Conservation (phyloP, 139 green algal genomes). For the Ulvella scutata region DNA sequence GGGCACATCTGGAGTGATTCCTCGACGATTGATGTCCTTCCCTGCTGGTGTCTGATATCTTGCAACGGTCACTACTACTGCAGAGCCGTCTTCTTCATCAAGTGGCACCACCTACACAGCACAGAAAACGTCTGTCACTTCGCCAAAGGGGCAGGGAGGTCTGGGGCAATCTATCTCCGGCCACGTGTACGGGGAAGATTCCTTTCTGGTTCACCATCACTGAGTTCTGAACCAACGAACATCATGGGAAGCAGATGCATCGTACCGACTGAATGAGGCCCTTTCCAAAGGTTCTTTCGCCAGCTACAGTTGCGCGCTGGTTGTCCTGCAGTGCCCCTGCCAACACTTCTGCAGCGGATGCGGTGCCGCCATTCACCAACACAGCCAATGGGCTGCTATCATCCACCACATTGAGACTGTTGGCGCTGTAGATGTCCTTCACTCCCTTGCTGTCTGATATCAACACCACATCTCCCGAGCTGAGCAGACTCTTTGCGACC, state of each 20-base stretch:
- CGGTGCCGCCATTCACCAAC: slow-evolving; percentile 92
- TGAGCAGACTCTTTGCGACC: slow-evolving; percentile 63
- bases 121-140: too few relatives aligned
- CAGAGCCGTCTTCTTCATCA: slow-evolving; percentile 58
- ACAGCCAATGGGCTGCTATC: slow-evolving; percentile 41
- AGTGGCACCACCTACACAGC: background rate
- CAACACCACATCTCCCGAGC: slow-evolving; percentile 74
- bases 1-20: slow-evolving; percentile 30
- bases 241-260: slow-evolving; percentile 58
- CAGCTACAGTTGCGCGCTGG: slow-evolving; percentile 49
- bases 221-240: too few relatives aligned
- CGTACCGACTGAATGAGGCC: slow-evolving; percentile 94
- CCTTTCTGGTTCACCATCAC: too few relatives aligned
- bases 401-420: slow-evolving; percentile 32
- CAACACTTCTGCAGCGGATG: slow-evolving; percentile 83
- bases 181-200: too few relatives aligned
- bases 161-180: too few relatives aligned
- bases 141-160: too few relatives aligned
- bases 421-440: slow-evolving; percentile 72
- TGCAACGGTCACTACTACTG: slow-evolving; percentile 81
- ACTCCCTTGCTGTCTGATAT: slow-evolving; percentile 82
- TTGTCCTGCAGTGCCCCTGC: slow-evolving; percentile 88
- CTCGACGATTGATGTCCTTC: slow-evolving; percentile 57
- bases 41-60: slow-evolving; percentile 64
- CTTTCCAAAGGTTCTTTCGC: slow-evolving; percentile 89